Evolutionary conservation across 768 basidiomycete genomes (phyloP).

Genomic region (Mycena floridula): DNA sequence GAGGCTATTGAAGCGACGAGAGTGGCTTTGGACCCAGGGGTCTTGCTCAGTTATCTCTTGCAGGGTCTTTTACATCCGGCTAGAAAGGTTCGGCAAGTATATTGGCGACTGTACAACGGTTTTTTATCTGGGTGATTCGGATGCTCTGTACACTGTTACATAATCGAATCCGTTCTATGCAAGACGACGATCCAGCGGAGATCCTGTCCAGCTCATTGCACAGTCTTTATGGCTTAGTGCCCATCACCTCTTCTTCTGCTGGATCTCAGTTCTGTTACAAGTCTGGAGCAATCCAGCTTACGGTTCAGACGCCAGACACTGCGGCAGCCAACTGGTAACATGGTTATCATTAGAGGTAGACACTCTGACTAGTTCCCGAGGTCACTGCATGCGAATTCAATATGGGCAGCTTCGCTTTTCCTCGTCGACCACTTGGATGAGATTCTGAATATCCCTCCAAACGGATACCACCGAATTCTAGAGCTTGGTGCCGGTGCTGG

Average conservation of each 20-base stretch:
- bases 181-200: slow-evolving; percentile 46
- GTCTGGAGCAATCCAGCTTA: slow-evolving; percentile 25
- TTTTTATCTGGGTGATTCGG: too few species aligned
- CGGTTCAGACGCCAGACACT: slow-evolving; percentile 58
- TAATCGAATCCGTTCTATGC: too few species aligned
- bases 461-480: slow-evolving; percentile 32
- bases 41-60: too few species aligned
- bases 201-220: slow-evolving; percentile 61
- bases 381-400: slow-evolving; percentile 68
- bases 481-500: slow-evolving; percentile 76
- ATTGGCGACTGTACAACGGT: too few species aligned
- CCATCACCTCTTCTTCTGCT: slow-evolving; percentile 53
- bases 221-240: slow-evolving; percentile 54
- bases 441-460: slow-evolving; percentile 23
- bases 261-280: slow-evolving; percentile 48
- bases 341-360: too few species aligned
- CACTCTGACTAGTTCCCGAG: too few species aligned
- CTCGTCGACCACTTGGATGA: slow-evolving; percentile 58
- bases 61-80: too few species aligned
- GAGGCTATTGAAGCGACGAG: too few species aligned
- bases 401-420: slow-evolving; percentile 67
- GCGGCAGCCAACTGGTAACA: slow-evolving; percentile 66
- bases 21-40: too few species aligned
- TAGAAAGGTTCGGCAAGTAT: too few species aligned
- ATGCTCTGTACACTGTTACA: too few species aligned